A percentile compares a stretch with the other conserved stretches of the same genome.
Conservation (phyloP, 805 yeast genomes). For the Saturnispora diversa region DNA sequence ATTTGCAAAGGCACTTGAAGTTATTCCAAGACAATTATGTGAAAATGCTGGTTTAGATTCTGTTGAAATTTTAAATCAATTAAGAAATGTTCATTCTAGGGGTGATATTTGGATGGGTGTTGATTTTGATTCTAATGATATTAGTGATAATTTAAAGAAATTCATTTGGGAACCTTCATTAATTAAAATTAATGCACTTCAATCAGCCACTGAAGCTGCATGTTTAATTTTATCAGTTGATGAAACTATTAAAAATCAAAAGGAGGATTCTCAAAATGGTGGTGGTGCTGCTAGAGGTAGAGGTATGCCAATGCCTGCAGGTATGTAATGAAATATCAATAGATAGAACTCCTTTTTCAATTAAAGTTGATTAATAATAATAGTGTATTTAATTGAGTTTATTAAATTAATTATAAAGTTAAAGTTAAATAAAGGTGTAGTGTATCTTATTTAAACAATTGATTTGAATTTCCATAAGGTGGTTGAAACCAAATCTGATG, state of each 20-base stretch:
- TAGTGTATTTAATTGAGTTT: background rate
- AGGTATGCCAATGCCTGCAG: conserved; percentile 45
- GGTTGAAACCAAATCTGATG: conserved; percentile 2
- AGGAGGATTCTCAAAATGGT: conserved; percentile 38
- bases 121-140: conserved; percentile 76
- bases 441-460: no score
- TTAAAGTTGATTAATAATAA: no score
- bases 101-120: conserved; percentile 91
- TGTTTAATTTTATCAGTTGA: conserved; percentile 89
- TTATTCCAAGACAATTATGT: conserved; percentile 94
- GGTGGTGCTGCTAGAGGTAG: conserved; percentile 49
- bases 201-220: conserved; percentile 96
- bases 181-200: conserved; percentile 87
- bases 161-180: conserved; percentile 98
- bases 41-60: conserved; percentile 99
- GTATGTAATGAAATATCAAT: conserved; percentile 11
- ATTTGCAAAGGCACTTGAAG: conserved; percentile 89
- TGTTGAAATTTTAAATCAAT: conserved; percentile 82
- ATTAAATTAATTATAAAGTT: background rate
- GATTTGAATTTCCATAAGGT: conserved; percentile 7
- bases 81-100: conserved; percentile 90
- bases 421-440: background rate
- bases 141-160: conserved; percentile 74
- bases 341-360: background rate
- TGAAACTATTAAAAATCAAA: conserved; percentile 78